These are phyloP conservation scores for Ogataea glucozyma DNA, from an alignment of 805 yeast species.

Conservation along the genomic window DNA sequence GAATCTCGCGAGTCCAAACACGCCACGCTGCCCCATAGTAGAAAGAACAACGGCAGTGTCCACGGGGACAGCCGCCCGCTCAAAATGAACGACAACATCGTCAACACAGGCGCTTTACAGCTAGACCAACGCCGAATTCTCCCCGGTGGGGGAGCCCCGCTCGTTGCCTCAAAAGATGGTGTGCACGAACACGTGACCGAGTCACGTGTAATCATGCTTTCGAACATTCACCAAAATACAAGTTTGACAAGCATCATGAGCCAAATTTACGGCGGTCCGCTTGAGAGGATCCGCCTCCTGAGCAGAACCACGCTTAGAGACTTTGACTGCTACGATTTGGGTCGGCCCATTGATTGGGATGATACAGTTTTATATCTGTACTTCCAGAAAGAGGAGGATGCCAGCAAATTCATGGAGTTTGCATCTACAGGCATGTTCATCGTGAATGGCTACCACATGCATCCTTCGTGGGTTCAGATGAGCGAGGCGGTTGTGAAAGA, in stretches of 20 bases:
- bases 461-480: constrained; percentile 46
- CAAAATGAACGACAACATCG: constrained; percentile 23
- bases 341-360: constrained; percentile 28
- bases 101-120: constrained; percentile 16
- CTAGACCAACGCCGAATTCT: too few species aligned
- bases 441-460: constrained; percentile 56
- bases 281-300: constrained; percentile 48
- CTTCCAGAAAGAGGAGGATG: constrained; percentile 55
- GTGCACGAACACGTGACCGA: constrained; percentile 11
- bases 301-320: constrained; percentile 21
- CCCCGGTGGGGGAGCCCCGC: too few species aligned
- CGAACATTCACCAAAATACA: constrained; percentile 33
- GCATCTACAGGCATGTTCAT: constrained; percentile 53
- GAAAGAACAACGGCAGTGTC: constrained; percentile 9
- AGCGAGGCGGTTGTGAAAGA: constrained; percentile 6
- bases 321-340: constrained; percentile 10
- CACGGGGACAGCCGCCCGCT: constrained; percentile 14
- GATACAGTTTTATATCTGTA: constrained; percentile 43
- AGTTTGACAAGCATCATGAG: constrained; percentile 53
- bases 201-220: constrained; percentile 25
- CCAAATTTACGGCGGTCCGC: constrained; percentile 68
- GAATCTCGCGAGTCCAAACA: constrained; percentile 15
- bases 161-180: constrained; percentile 8
- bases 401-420: constrained; percentile 52
- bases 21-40: constrained; percentile 4